Conservation (phyloP, 805 yeast species). For the Phaffomyces opuntiae region DNA sequence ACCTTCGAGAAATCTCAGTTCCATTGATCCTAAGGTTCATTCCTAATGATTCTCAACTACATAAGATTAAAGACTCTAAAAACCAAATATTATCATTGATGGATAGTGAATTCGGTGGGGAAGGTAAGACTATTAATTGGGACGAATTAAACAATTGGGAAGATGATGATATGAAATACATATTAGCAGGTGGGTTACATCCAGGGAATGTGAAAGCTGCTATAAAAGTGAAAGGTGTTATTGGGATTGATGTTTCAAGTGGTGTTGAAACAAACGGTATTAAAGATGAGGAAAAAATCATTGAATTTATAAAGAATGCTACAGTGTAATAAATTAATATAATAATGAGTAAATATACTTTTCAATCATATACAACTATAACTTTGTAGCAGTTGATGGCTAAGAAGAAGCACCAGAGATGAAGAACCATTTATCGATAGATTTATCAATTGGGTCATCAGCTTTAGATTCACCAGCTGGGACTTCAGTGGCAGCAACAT, state of each 20-base stretch:
- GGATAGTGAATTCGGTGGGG: slow-evolving; percentile 91
- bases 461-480: slow-evolving; percentile 69
- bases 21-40: slow-evolving; percentile 75
- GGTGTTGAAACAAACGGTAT: slow-evolving; percentile 81
- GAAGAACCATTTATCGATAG: slow-evolving; percentile 98
- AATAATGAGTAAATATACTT: neutral
- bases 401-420: slow-evolving; percentile 72
- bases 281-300: slow-evolving; percentile 64
- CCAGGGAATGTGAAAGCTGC: slow-evolving; percentile 67
- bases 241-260: slow-evolving; percentile 92
- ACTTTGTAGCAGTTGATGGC: slow-evolving; percentile 1
- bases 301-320: slow-evolving; percentile 49
- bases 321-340: neutral
- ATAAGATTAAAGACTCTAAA: slow-evolving; percentile 17
- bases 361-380: neutral
- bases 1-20: slow-evolving; percentile 24
- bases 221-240: slow-evolving; percentile 41
- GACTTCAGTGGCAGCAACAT: slow-evolving; percentile 39
- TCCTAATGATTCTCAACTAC: slow-evolving; percentile 44
- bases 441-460: slow-evolving; percentile 93
- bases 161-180: slow-evolving; percentile 28
- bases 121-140: slow-evolving; percentile 83
- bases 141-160: slow-evolving; percentile 32
- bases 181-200: slow-evolving; percentile 87
- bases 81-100: slow-evolving; percentile 54